Base-by-base conservation (phyloP, 1,284 basidiomycete species). In the Puccinia novopanici region DNA sequence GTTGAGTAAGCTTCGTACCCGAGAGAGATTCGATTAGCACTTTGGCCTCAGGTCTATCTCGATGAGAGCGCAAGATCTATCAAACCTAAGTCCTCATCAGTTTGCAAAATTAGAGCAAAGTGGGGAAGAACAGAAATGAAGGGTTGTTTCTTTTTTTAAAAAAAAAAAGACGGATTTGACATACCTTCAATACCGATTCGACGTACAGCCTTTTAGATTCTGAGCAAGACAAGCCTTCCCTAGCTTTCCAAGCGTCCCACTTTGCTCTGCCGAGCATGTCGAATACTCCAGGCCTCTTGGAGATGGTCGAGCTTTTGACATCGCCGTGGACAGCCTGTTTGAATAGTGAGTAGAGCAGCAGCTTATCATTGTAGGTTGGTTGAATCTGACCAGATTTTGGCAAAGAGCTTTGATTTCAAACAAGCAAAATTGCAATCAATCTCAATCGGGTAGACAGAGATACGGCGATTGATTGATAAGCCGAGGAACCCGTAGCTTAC, bases 231-330 rank as follows among this genome's bases (percentile, higher is more conserved):
- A 79, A 50, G 19, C 67, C 76, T 70, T 72, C 57, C 50, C 24
- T 65, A 10, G 52, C 54, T n/a, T 72, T 79, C 76, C 76, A 79
- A 61, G 76, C 65, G 30, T 79, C 76, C 76, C 76, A 79, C 40
- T 79, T 79, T 17, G 76, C 76, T 48, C 76, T 70, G 17, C 76
- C 76, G 17, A 79, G 40, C 65, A 72, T 70, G 55, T 79, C 76
- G 45, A 79, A 79, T 22, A 79, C 40, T 4, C 76, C 76, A 10
- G 76, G 76, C 17, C 76, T 70, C 42, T 59, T 48, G n/a, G 68
- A 54, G 8, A 65, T 48, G 27, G 45, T 34, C 34, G 72, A 74
- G 22, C 30, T 59, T 40, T 79, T 55, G 13, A 72, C 76, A 79
- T 79, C 68, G 24, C 76, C 76, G 30, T 48, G 42, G 55, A 72